Percentiles rank a stretch among this genome's conserved stretches.
Evolutionary conservation across 139 green algal genomes (phyloP).

Genomic region (Picochlorum costavermella): DNA sequence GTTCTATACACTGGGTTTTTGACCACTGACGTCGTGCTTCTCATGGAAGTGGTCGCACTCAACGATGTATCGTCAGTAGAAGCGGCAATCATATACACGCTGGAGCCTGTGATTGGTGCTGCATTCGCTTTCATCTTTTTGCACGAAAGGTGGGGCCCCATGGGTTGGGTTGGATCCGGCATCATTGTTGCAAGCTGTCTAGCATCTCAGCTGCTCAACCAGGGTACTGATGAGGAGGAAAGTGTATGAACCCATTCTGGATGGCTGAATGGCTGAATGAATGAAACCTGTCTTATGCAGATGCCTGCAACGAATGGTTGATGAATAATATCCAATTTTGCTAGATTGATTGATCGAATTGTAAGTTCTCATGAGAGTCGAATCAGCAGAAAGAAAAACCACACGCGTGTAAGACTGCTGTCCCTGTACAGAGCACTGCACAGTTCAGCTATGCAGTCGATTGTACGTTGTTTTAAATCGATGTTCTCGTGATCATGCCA

Average conservation of each 20-base stretch:
- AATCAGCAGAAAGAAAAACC: too few relatives aligned
- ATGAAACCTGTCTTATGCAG: too few relatives aligned
- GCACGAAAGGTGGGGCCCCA: conserved; percentile 52
- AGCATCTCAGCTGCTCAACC: too few relatives aligned
- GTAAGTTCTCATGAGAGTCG: not conserved
- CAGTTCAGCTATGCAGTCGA: not conserved
- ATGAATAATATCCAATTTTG: too few relatives aligned
- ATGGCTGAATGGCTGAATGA: too few relatives aligned
- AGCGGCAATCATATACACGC: conserved; percentile 57
- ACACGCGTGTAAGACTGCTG: too few relatives aligned
- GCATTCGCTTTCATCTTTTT: conserved; percentile 45
- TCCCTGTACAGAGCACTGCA: not conserved
- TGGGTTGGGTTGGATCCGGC: conserved; percentile 46
- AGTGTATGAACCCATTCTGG: too few relatives aligned
- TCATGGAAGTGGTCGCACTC: conserved; percentile 64
- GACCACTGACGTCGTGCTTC: conserved; percentile 53
- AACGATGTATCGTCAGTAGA: conserved; percentile 49
- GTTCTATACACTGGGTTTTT: conserved; percentile 53
- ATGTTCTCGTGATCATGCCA: conserved; percentile 2
- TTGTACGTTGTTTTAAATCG: not conserved
- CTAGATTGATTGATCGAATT: conserved; percentile 4
- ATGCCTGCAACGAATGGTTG: too few relatives aligned
- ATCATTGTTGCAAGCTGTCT: conserved; percentile 47
- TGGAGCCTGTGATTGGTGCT: conserved; percentile 56
- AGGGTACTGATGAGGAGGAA: too few relatives aligned